These are phyloP conservation scores for Chaetomiaceae sp. DNA, from an alignment of 2,329 filamentous ascomycete genomes.

Conservation along the genomic window DNA sequence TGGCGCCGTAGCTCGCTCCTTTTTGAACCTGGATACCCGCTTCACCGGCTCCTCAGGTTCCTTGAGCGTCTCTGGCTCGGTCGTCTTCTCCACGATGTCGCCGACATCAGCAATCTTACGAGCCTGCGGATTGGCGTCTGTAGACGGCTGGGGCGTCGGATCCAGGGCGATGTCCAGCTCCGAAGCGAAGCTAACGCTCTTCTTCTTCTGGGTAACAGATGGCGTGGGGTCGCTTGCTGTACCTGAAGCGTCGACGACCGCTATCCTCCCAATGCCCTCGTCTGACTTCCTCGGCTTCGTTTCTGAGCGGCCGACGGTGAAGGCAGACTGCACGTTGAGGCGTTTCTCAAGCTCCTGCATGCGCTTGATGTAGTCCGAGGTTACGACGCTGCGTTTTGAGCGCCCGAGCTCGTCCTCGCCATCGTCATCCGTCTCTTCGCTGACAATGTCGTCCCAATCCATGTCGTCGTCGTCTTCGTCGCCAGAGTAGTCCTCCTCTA, in stretches of 20 bases:
- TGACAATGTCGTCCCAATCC: constrained; percentile 46
- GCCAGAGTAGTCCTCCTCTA: constrained; percentile 62
- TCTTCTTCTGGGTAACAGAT: constrained; percentile 39
- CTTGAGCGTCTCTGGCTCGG: constrained; percentile 17
- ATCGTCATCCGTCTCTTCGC: constrained; percentile 52
- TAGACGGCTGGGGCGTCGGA: constrained; percentile 12
- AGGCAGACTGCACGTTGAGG: constrained; percentile 53
- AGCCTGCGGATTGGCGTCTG: constrained; percentile 20
- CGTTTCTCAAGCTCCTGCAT: constrained; percentile 83
- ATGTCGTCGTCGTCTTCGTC: constrained; percentile 47
- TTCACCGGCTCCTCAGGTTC: constrained; percentile 26
- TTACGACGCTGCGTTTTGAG: constrained; percentile 59
- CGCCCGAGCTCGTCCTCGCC: constrained; percentile 73
- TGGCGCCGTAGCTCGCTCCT: constrained; percentile 29
- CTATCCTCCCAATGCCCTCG: constrained; percentile 32
- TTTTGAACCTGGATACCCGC: constrained; percentile 49
- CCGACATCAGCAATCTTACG: constrained; percentile 42
- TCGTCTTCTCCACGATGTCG: constrained; percentile 46
- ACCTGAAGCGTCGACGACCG: constrained; percentile 12
- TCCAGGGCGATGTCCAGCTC: constrained; percentile 61
- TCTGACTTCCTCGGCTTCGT: constrained; percentile 32
- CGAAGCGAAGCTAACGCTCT: constrained; percentile 76
- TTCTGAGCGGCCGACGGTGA: constrained; percentile 50
- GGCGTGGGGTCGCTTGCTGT: background rate
- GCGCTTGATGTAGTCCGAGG: constrained; percentile 67